Evolutionary conservation across 495 filamentous ascomycete species (phyloP).

Genomic region (Symbiotaphrina buchneri): DNA sequence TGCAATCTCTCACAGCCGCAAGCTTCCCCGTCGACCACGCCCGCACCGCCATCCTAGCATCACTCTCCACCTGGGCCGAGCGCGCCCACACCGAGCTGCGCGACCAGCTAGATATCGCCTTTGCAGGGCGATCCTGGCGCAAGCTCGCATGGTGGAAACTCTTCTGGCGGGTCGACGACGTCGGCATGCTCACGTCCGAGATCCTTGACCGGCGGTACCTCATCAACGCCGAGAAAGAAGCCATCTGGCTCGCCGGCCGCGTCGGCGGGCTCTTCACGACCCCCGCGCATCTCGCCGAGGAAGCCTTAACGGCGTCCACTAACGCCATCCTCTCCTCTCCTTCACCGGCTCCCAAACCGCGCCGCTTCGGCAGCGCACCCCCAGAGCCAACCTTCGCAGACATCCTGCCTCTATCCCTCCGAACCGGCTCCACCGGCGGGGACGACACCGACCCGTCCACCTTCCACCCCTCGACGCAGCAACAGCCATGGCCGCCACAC

Average conservation of each 20-base stretch:
- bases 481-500: slow-evolving; percentile 17
- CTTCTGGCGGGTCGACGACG: slow-evolving; percentile 84
- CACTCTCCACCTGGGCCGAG: slow-evolving; percentile 52
- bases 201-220: slow-evolving; percentile 58
- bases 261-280: slow-evolving; percentile 32
- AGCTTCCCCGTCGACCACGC: slow-evolving; percentile 15
- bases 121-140: slow-evolving; percentile 44
- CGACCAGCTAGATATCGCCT: slow-evolving; percentile 49
- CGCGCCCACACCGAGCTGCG: slow-evolving; percentile 64
- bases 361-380: background rate
- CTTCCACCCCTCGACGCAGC: slow-evolving; percentile 5
- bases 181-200: slow-evolving; percentile 55
- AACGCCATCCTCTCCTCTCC: background rate
- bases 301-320: background rate
- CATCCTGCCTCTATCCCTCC: background rate
- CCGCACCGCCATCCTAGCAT: slow-evolving; percentile 25
- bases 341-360: background rate
- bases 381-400: background rate
- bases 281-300: slow-evolving; percentile 4
- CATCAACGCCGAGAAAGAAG: slow-evolving; percentile 42
- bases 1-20: slow-evolving; percentile 9
- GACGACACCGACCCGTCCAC: slow-evolving; percentile 1
- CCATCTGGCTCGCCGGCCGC: slow-evolving; percentile 63
- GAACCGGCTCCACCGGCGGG: background rate
- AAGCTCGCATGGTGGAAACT: slow-evolving; percentile 84